Evolutionary conservation across 257 asterid species (phyloP), one percentile per base, ranked within the genome.

Genomic region (Fraxinus cuspidata): DNA sequence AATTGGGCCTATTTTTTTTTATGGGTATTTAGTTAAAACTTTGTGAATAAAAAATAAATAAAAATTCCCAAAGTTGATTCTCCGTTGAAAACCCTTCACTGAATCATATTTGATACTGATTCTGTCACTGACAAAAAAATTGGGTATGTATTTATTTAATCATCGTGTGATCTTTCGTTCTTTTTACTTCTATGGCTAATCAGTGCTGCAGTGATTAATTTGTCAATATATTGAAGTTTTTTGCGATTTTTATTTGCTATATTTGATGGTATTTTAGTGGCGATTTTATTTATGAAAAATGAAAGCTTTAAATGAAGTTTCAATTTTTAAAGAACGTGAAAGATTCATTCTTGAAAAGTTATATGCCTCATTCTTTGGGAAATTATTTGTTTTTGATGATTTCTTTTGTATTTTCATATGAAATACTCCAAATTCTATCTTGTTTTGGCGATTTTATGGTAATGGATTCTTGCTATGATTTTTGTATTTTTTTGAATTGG

Each of bases 221-320:
- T 10, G 16, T 58, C 60, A n/a, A 1, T 65, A 71, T 23, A 18
- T 34, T 81, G 76, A 73, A 44, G 25, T 34, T 63, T 53, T 53
- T 42, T 21, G 5, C 6, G 71, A 12, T 72, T 34, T 2, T 40
- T 58, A 51, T 21, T 73, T 0, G 53, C 5, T 34, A 27, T 56
- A 58, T 47, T 37, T 34, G 7, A 35, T 44, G 68, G 58, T 15
- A 44, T 44, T 78, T 72, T 6, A 9, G 10, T 21, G 29, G 66
- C 16, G 49, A 60, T 60, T 42, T 63, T 47, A 68, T 69, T 68
- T 35, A 44, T 29, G 1, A 35, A 21, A 34, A 32, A 75, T 42
- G 74, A 80, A 71, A 60, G 47, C 19, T 71, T 66, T n/a, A 58
- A 71, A 31, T 75, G 44, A 15, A 47, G 58, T 16, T 47, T 47